Conservation (phyloP, 306 rosid species). For the Quercus parvula region DNA sequence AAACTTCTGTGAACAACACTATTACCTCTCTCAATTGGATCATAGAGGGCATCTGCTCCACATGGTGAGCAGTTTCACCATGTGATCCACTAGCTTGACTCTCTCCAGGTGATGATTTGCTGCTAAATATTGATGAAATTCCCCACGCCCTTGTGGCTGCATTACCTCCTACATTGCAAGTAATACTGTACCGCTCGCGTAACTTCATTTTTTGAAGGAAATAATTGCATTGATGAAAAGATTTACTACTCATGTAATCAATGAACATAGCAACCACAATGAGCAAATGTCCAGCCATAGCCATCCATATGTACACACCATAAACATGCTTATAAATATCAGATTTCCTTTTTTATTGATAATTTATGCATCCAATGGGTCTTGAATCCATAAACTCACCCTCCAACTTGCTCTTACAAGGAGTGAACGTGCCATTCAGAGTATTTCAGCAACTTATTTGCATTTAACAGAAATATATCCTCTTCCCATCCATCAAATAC, state of each 20-base stretch:
- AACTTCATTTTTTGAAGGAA: background rate
- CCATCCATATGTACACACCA: background rate
- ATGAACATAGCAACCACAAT: background rate
- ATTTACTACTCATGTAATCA: background rate
- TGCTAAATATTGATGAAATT: constrained; percentile 34
- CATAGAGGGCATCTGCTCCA: constrained; percentile 26
- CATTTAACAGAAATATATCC: background rate
- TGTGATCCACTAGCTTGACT: constrained; percentile 10
- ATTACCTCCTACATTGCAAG: constrained; percentile 8
- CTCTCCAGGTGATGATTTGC: constrained; percentile 16
- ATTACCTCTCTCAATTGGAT: constrained; percentile 45
- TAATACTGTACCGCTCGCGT: background rate
- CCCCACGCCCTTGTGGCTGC: constrained; percentile 21
- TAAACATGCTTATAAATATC: background rate
- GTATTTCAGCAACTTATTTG: background rate
- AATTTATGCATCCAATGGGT: no score
- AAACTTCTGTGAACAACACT: background rate
- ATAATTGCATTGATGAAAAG: background rate
- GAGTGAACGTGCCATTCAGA: background rate
- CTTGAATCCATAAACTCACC: no score
- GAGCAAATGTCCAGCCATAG: background rate
- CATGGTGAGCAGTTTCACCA: constrained; percentile 20
- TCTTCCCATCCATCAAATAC: background rate
- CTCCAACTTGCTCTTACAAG: no score
- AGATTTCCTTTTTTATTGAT: no score